Evolutionary conservation across 306 rosid genomes (phyloP), one percentile per base, ranked within the genome.

Genomic region (Ammopiptanthus mongolicus): DNA sequence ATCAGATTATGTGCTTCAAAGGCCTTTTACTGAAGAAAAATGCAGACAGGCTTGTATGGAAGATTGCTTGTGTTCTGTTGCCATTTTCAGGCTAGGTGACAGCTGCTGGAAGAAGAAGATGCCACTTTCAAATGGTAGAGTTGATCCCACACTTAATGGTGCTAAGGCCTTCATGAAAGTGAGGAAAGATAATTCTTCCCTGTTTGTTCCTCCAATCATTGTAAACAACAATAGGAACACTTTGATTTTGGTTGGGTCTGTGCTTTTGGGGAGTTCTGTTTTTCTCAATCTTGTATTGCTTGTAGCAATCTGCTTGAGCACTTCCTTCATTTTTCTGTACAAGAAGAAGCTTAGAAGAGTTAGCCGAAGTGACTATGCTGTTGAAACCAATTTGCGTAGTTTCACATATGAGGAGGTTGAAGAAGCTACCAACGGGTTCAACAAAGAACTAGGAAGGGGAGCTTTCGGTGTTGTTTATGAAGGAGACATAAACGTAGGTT

Each of bases 41-140:
- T 86, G 90, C 79, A 66, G 0, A 15, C 14, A 50, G 4, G 39
- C 87, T 9, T 90, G 92, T 44, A 63, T 80, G 78, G 75, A 57
- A 55, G 91, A 90, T 74, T 90, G 96, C 8, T 23, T 70, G 36
- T 90, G 93, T 67, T 81, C 79, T 5, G 77, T 77, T 51, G 86
- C 79, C 5, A 53, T 75, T 55, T 86, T 71, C 65, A 57, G 77
- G 57, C 2, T 0, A 14, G 78, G 76, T 8, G 66, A 73, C 14
- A 55, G 75, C 60, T 87, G 89, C 62, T 86, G 87, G 87, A 82
- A 80, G 75, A 84, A 84, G 77, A 82, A 71, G 31, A 17, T 21
- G 36, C 96, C 95, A 21, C 87, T 87, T 37, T 75, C 83, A 13
- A 87, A 85, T 55, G 90, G 91, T 4, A 63, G 5, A 55, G n/a